These are phyloP conservation scores for Termitomyces sp. DNA, from an alignment of 768 basidiomycete genomes.

Conservation along the genomic window DNA sequence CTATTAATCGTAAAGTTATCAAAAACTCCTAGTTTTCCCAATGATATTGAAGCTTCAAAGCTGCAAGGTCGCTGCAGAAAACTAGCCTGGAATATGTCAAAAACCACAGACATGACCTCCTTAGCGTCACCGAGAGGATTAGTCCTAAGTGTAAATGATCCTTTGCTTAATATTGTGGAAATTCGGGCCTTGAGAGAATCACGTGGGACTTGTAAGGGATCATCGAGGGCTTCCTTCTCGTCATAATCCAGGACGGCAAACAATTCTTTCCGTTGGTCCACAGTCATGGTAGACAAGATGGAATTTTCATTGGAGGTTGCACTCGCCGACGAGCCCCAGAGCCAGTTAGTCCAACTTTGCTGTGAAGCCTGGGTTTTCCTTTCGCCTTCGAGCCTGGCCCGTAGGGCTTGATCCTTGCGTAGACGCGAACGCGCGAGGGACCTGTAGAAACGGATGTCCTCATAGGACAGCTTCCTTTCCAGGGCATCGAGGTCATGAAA, in stretches of 20 bases:
- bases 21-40: constrained; percentile 82
- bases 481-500: constrained; percentile 48
- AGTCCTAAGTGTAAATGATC: constrained; percentile 78
- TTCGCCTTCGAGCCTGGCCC: constrained; percentile 65
- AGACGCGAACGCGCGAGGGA: constrained; percentile 88
- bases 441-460: constrained; percentile 95
- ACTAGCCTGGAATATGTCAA: constrained; percentile 81
- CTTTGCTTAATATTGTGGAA: constrained; percentile 74
- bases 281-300: constrained; percentile 70
- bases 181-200: constrained; percentile 80
- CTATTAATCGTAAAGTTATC: constrained; percentile 85
- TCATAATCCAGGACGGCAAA: constrained; percentile 92
- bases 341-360: constrained; percentile 68
- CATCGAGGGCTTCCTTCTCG: constrained; percentile 70
- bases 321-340: constrained; percentile 62
- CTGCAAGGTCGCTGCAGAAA: constrained; percentile 83
- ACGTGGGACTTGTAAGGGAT: constrained; percentile 64
- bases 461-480: constrained; percentile 83
- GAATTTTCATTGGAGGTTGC: constrained; percentile 41
- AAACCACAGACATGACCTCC: constrained; percentile 84
- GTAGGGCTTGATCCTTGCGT: constrained; percentile 75
- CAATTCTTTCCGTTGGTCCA: constrained; percentile 84
- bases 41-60: constrained; percentile 77
- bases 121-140: constrained; percentile 58
- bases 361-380: constrained; percentile 45